phyloP scores from a whole-genome alignment of 805 yeast species.

The Blastobotrys americana region DNA sequence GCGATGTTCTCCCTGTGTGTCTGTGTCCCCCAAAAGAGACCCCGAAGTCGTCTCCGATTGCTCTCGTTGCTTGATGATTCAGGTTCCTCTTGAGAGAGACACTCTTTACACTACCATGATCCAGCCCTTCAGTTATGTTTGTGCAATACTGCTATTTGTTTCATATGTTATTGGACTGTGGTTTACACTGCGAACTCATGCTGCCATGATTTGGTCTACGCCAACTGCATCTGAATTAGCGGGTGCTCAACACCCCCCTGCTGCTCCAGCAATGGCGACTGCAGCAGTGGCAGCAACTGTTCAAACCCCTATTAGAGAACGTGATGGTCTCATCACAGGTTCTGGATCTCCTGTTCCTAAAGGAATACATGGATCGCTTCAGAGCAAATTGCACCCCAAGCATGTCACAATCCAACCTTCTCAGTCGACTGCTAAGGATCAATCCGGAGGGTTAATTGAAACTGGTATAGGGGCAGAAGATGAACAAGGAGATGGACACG shows the following conservation, averaged over 20 bases:
- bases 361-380: background rate
- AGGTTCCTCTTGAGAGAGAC: constrained; percentile 68
- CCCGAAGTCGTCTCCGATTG: constrained; percentile 32
- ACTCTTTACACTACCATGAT: constrained; percentile 58
- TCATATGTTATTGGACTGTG: constrained; percentile 85
- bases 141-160: constrained; percentile 71
- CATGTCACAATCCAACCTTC: background rate
- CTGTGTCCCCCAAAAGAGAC: constrained; percentile 4
- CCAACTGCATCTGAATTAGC: constrained; percentile 41
- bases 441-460: constrained; percentile 2
- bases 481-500: constrained; percentile 61
- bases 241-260: constrained; percentile 3
- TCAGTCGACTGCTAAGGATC: constrained; percentile 1
- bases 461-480: constrained; percentile 6
- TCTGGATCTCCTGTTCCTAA: background rate
- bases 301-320: constrained; percentile 1
- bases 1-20: constrained; percentile 53
- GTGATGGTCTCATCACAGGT: background rate
- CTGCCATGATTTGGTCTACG: constrained; percentile 89
- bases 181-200: constrained; percentile 93
- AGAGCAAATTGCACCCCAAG: constrained; percentile 1
- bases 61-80: constrained; percentile 65
- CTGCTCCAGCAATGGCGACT: constrained; percentile 5
- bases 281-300: constrained; percentile 1
- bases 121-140: constrained; percentile 72